Evolutionary conservation across 2,329 filamentous ascomycete species (phyloP), one percentile per base, ranked within the genome.

Genomic region (Cercospora zeina): DNA sequence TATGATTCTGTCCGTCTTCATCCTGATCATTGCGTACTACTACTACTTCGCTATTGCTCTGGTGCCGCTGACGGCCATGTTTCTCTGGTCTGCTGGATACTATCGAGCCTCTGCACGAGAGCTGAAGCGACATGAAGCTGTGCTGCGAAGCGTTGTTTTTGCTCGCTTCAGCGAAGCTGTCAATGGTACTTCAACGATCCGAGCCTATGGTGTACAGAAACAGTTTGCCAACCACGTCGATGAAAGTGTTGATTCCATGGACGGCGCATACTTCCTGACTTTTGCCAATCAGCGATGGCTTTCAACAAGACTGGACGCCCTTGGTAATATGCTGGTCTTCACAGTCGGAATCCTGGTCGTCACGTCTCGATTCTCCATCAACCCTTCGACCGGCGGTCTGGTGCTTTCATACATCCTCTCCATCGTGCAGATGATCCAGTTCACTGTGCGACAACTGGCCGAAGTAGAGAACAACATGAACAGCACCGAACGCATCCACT

Each of bases 381-480:
- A 87, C 42, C 93, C 93, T 1, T 92, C 90, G 54, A 96, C 91
- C 60, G 88, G 86, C 50, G 95, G 95, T 19, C 80, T 97, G 39
- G 92, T 97, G 0, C 82, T 99, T 21, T 95, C 90, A 51, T 97
- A 97, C 76, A 96, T 97, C 72, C 83, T 99, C 16, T 85, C 89
- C 13, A 96, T 97, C 71, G 92, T 96, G 16, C 91, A 96, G 75
- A 92, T 97, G 89, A 88, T 97, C 67, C 93, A 97, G 73, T 97
- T 97, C 76, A 93, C 91, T 0, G 91, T 97, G 16, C 86, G 95
- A 16, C 93, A 97, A 77, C 82, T 97, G 7, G 93, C 93, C 27
- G 93, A 97, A 76, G 91, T 97, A 8, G 93, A 97, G 76, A 97
- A 97, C 77, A 91, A 93, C 73, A 97, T 97, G 93, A 97, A 97